These are phyloP conservation scores for Ascochyta viciae-villosae DNA, from an alignment of 2,329 filamentous ascomycete species.

Conservation along the genomic window DNA sequence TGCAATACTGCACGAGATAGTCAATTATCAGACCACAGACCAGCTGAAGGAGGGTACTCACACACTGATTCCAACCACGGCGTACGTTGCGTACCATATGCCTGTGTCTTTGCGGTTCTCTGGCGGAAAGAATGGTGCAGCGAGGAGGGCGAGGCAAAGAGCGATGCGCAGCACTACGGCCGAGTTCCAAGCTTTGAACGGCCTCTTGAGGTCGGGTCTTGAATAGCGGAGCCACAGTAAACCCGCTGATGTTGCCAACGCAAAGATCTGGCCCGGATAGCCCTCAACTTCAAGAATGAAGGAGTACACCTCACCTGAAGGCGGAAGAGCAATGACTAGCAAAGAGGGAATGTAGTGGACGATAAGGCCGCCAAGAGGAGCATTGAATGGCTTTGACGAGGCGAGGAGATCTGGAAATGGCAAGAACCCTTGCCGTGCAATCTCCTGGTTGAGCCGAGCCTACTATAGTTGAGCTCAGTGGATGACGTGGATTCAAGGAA, in stretches of 20 bases:
- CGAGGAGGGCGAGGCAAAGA: conserved; percentile 63
- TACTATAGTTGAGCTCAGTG: conserved; percentile 38
- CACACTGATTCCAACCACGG: conserved; percentile 60
- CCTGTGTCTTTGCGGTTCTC: conserved; percentile 25
- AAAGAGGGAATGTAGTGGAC: conserved; percentile 73
- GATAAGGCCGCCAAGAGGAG: conserved; percentile 71
- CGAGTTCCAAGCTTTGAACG: conserved; percentile 70
- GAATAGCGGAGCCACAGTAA: conserved; percentile 67
- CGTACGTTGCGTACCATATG: conserved; percentile 62
- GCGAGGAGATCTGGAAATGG: conserved; percentile 68
- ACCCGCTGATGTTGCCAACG: conserved; percentile 64
- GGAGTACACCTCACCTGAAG: conserved; percentile 70
- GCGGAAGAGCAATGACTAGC: conserved; percentile 70
- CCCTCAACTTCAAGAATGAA: conserved; percentile 77
- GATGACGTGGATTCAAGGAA: too few species aligned
- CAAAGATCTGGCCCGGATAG: conserved; percentile 69
- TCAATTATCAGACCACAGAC: not conserved
- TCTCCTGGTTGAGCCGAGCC: conserved; percentile 75
- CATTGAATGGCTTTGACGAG: conserved; percentile 70
- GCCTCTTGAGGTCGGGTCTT: conserved; percentile 66
- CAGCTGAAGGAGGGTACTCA: conserved; percentile 46
- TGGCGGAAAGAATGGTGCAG: conserved; percentile 69
- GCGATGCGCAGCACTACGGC: conserved; percentile 64
- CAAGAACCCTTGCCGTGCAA: conserved; percentile 74
- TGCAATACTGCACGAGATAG: conserved; percentile 55